Conservation (phyloP, 495 filamentous ascomycete species). For the Xylaria nigripes region DNA sequence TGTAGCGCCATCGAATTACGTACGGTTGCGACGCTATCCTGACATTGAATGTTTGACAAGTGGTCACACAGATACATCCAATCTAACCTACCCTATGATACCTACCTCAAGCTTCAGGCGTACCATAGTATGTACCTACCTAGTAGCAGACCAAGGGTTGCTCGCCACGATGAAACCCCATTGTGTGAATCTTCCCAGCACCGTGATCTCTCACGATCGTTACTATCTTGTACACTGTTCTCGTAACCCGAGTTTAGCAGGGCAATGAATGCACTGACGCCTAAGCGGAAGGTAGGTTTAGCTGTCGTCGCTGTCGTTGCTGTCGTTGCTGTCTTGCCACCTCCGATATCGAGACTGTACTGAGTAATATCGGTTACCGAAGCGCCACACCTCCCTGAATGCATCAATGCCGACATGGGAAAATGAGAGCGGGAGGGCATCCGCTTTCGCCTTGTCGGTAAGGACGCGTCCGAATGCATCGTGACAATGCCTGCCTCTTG, state of each 20-base stretch:
- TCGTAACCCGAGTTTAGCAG: background rate
- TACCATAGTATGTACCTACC: background rate
- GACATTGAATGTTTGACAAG: background rate
- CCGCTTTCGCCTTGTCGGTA: conserved; percentile 7
- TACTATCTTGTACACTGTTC: background rate
- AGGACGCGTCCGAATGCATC: background rate
- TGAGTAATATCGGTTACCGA: conserved; percentile 3
- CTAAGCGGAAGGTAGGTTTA: conserved; percentile 2
- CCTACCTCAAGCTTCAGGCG: background rate
- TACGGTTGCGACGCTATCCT: background rate
- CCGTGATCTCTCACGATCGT: background rate
- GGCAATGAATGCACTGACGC: conserved; percentile 4
- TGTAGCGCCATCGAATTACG: background rate
- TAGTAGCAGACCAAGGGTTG: background rate
- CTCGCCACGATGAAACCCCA: conserved; percentile 7
- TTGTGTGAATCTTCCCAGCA: background rate
- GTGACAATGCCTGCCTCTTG: background rate
- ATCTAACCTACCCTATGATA: no score
- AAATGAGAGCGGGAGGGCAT: background rate
- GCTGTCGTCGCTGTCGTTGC: background rate
- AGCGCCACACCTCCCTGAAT: conserved; percentile 1
- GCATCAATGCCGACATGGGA: background rate
- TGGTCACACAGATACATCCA: background rate
- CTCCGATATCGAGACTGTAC: conserved; percentile 7
- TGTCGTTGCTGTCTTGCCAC: background rate